Percentiles rank a stretch among this genome's conserved stretches.
Evolutionary conservation across 371 early-diverging fungal genomes (phyloP).

Genomic region (Choanephora cucurbitarum): DNA sequence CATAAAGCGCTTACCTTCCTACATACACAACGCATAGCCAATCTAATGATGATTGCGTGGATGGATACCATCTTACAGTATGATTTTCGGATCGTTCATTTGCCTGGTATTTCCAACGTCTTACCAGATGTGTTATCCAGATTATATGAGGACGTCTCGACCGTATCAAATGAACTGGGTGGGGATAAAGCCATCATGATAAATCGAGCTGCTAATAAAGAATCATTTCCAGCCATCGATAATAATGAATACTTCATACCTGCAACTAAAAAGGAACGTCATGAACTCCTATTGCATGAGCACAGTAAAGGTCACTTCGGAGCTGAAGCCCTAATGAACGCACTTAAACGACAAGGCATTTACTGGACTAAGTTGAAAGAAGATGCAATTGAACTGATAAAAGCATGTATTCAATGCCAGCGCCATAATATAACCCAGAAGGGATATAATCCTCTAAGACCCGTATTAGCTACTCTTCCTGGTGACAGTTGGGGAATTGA

Average conservation of each 20-base stretch:
- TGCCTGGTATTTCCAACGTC: slow-evolving; percentile 14
- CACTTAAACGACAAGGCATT: slow-evolving; percentile 3
- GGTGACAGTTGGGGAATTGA: slow-evolving; percentile 15
- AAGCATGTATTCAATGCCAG: slow-evolving; percentile 20
- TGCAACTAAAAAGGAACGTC: no score
- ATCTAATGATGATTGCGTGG: no score
- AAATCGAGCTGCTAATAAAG: slow-evolving; percentile 2
- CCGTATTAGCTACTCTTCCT: slow-evolving; percentile 4
- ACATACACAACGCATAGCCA: no score
- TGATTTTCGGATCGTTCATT: slow-evolving; percentile 6
- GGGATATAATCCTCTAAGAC: slow-evolving; percentile 10
- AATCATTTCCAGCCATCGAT: not conserved
- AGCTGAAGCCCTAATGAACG: no score
- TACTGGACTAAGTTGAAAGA: slow-evolving; percentile 23
- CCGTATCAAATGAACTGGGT: slow-evolving; percentile 5
- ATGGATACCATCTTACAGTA: slow-evolving; percentile 15
- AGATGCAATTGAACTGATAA: slow-evolving; percentile 16
- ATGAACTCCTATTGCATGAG: no score
- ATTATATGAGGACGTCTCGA: not conserved
- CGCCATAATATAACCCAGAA: not conserved
- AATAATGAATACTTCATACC: slow-evolving; percentile 4
- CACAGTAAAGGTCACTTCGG: no score
- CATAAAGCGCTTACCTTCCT: no score
- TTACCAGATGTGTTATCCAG: slow-evolving; percentile 12
- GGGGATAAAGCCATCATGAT: slow-evolving; percentile 1